phyloP scores from a whole-genome alignment of 805 yeast genomes.

The Wickerhamiella spandovensis region DNA sequence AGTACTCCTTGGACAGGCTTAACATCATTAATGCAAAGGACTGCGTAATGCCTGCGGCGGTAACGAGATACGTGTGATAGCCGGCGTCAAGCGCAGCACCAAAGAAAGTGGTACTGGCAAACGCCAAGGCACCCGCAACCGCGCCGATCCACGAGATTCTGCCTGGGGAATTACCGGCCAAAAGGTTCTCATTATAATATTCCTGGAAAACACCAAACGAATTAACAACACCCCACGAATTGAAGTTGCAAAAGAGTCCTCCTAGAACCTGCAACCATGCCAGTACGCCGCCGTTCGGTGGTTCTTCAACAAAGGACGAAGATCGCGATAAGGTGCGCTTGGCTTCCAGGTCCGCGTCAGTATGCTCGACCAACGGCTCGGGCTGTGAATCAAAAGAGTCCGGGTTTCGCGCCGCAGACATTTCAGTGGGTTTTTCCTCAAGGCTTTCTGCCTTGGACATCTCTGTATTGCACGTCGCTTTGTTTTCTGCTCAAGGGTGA shows the following conservation, averaged over 20 bases:
- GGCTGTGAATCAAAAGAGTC: background rate
- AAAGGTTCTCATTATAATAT: slow-evolving; percentile 10
- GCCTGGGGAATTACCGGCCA: slow-evolving; percentile 7
- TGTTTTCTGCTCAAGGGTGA: background rate
- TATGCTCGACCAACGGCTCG: background rate
- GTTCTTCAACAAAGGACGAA: slow-evolving; percentile 1
- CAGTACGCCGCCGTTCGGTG: slow-evolving; percentile 18
- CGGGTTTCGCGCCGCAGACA: background rate
- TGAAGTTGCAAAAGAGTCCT: slow-evolving; percentile 15
- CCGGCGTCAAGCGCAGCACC: slow-evolving; percentile 23
- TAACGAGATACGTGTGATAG: slow-evolving; percentile 16
- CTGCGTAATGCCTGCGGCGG: slow-evolving; percentile 17
- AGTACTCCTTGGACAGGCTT: slow-evolving; percentile 28
- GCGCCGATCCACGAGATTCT: slow-evolving; percentile 18
- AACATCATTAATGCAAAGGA: slow-evolving; percentile 22
- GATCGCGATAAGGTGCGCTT: background rate
- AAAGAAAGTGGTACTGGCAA: slow-evolving; percentile 15
- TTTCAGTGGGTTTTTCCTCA: background rate
- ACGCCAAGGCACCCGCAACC: slow-evolving; percentile 11
- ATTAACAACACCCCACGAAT: slow-evolving; percentile 18
- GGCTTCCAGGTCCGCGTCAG: background rate
- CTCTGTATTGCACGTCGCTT: too few relatives aligned
- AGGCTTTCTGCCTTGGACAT: background rate
- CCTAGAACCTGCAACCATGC: slow-evolving; percentile 21
- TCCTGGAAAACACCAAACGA: slow-evolving; percentile 19